Evolutionary conservation across 2,329 filamentous ascomycete species (phyloP), one percentile per base, ranked within the genome.

Genomic region (Fusarium sp.): DNA sequence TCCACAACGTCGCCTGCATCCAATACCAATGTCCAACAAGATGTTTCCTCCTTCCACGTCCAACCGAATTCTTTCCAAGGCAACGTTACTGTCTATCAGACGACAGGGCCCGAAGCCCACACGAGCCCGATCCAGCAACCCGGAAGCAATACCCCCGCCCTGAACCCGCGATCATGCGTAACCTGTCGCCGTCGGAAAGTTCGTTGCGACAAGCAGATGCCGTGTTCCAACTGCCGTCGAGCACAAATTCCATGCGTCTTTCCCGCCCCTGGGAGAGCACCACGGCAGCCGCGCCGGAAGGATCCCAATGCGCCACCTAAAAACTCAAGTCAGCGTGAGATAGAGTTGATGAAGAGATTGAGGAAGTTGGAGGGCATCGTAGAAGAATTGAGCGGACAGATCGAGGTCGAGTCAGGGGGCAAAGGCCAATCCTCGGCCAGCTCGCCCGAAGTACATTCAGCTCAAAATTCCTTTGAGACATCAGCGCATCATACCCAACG

Each of bases 281-380:
- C 91, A 12, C 85, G 91, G 44, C 90, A 91, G 72, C 85, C 87
- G 65, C 86, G 90, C 20, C 83, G 85, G 30, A 92, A 91, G 75
- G 87, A 91, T 47, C 87, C 88, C 8, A 91, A 91, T 75, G 88
- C 88, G 55, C 81, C 84, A 22, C 80, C 83, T n/a, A 87, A 87
- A 73, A 86, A 83, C 56, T 86, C 87, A 59, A 90, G 85, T 74
- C 87, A 90, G 76, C 83, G 88, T 47, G 89, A 91, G 78, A 81
- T 86, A 44, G 92, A 94, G 81, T 81, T 94, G 64, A 83, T 94
- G 79, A 92, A 93, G 78, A 84, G 92, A 14, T 77, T 94, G 76
- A 84, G 89, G 66, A 91, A 92, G 77, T 80, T 94, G 27, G 92
- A 94, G 77, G 91, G 91, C 46, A 92, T 94, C 29, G 92, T 94